phyloP scores from a whole-genome alignment of 2,329 filamentous ascomycete genomes.

The Colletotrichum sp. region DNA sequence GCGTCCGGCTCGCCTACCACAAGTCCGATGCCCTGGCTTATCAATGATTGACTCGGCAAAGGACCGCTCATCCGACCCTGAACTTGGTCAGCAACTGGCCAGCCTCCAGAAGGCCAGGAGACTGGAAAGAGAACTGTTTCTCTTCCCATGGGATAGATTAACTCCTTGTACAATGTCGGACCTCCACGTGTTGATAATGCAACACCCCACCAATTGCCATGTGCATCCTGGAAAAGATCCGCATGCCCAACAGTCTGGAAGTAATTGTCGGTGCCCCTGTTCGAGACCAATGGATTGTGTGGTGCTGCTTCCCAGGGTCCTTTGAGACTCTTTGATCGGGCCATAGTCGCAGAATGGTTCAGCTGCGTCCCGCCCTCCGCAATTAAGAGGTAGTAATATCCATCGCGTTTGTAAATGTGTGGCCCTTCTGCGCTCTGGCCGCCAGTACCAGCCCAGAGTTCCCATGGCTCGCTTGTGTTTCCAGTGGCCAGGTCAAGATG shows the following conservation, averaged over 20 bases:
- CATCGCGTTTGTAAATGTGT: constrained; percentile 56
- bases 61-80: neutral
- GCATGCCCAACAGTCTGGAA: constrained; percentile 49
- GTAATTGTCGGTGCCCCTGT: constrained; percentile 37
- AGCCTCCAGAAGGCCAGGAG: neutral
- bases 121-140: constrained; percentile 55
- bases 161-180: constrained; percentile 31
- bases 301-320: constrained; percentile 47
- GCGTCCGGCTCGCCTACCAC: neutral
- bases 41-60: neutral
- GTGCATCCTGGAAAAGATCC: constrained; percentile 46
- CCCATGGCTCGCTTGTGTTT: constrained; percentile 28
- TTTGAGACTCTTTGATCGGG: constrained; percentile 39
- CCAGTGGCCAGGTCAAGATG: constrained; percentile 39
- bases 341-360: constrained; percentile 46
- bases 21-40: neutral
- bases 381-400: constrained; percentile 56
- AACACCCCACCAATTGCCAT: constrained; percentile 57
- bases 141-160: constrained; percentile 56
- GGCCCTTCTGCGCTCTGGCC: constrained; percentile 51
- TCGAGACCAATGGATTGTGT: constrained; percentile 50
- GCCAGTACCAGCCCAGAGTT: constrained; percentile 50
- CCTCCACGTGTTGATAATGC: constrained; percentile 49
- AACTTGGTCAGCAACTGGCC: neutral
- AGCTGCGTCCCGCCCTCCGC: constrained; percentile 55